phyloP scores from a whole-genome alignment of 352 stramenopile genomes.

The Thalassiosira exigua region DNA sequence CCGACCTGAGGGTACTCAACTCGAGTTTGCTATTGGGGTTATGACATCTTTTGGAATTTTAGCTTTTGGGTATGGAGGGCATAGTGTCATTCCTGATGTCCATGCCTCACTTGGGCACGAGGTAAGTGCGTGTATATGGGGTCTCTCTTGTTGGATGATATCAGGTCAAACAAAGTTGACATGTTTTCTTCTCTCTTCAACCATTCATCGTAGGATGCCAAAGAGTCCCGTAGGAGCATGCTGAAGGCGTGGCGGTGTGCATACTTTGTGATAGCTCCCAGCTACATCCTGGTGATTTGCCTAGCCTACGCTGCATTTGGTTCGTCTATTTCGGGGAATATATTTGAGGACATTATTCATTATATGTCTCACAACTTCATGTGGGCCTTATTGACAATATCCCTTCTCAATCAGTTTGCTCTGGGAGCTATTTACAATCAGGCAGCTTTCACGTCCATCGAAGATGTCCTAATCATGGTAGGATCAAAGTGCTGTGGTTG shows the following conservation, averaged over 20 bases:
- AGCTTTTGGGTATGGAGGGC: conserved; percentile 12
- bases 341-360: background rate
- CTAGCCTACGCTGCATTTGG: conserved; percentile 16
- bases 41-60: conserved; percentile 10
- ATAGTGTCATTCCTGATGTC: conserved; percentile 17
- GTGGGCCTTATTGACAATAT: background rate
- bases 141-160: no score
- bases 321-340: conserved; percentile 1
- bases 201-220: no score
- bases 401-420: background rate
- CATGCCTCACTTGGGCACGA: conserved; percentile 2
- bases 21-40: conserved; percentile 8
- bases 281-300: conserved; percentile 17
- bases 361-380: background rate
- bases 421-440: conserved; percentile 4
- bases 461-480: no score
- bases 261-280: conserved; percentile 4
- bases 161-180: no score
- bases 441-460: background rate
- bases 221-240: conserved; percentile 5
- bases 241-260: background rate
- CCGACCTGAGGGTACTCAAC: background rate
- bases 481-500: no score
- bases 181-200: no score
- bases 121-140: no score